Base-by-base conservation (phyloP, 139 green algal species). In the Picochlorum sp. region DNA sequence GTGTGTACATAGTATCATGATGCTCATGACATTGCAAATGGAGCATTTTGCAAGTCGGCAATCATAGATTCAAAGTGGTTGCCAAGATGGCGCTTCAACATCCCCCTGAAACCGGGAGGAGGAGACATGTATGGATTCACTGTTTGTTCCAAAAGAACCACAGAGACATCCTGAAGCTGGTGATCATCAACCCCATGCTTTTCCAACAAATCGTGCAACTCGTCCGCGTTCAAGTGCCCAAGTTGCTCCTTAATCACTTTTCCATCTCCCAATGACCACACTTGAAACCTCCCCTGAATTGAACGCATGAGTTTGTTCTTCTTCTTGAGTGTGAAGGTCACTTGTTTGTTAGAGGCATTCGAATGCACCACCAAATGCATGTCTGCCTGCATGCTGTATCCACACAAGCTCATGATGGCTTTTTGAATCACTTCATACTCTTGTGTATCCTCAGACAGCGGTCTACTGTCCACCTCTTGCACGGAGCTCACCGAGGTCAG, bases 301-400 rank as follows among this genome's bases (percentile, higher is more conserved):
- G 47, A 54, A 21, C n/a, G 16, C 47, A 26, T 21, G 15, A 54
- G 16, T 26, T 54, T 30, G 8, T 56, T 49, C 32, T 41, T 45
- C n/a, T 20, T 49, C 47, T 20, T 21, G 11, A 54, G n/a, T 10
- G 32, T 23, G 13, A 45, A 45, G 10, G 32, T 49, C 16, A n/a
- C 56, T 6, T 62, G 32, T 62, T 62, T 21, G 11, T 20, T 49
- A 54, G 56, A 58, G 9, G 50, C 8, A 58, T 41, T 41, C 34
- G 34, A 41, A 41, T 41, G 34, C 50, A 58, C 50, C 50, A 26
- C 23, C 50, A 58, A 58, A 26, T 32, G 23, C 50, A 58, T 58
- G 10, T 58, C 50, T 14, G 24, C 50, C 23, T 51, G 23, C 23
- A 26, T 51, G 24, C 23, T 51, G 24, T 58, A 26, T 26, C 50